Percentiles rank a stretch among this genome's conserved stretches.
Evolutionary conservation across 345 rosid genomes (phyloP).

Genomic region (Sapria himalayana): DNA sequence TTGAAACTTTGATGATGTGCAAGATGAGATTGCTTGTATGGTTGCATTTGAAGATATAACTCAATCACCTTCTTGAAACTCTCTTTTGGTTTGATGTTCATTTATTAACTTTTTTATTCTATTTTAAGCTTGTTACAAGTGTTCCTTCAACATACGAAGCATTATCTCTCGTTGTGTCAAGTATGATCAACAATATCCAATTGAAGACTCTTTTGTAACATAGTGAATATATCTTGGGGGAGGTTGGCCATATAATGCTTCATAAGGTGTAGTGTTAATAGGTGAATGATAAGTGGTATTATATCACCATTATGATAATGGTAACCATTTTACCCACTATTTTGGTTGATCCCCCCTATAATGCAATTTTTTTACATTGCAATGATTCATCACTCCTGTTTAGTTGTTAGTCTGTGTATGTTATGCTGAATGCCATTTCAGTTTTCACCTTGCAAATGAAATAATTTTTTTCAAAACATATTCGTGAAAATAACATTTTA

Average conservation of each 20-base stretch:
- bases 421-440: not conserved
- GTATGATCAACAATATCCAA: no score
- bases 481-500: not conserved
- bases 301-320: slow-evolving; percentile 5
- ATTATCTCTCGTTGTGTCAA: no score
- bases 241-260: slow-evolving; percentile 1
- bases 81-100: no score
- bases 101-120: no score
- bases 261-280: not conserved
- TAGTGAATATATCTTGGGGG: no score
- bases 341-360: not conserved
- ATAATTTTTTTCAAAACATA: slow-evolving; percentile 1
- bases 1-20: no score
- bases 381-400: slow-evolving; percentile 1
- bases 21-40: no score
- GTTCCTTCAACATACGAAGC: no score
- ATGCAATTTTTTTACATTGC: not conserved
- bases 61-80: no score
- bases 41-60: no score
- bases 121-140: no score
- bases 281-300: not conserved
- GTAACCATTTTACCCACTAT: not conserved
- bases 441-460: not conserved
- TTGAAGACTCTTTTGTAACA: no score
- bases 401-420: not conserved